Evolutionary conservation across 2,329 filamentous ascomycete species (phyloP).

Genomic region (Neofusicoccum ribis): DNA sequence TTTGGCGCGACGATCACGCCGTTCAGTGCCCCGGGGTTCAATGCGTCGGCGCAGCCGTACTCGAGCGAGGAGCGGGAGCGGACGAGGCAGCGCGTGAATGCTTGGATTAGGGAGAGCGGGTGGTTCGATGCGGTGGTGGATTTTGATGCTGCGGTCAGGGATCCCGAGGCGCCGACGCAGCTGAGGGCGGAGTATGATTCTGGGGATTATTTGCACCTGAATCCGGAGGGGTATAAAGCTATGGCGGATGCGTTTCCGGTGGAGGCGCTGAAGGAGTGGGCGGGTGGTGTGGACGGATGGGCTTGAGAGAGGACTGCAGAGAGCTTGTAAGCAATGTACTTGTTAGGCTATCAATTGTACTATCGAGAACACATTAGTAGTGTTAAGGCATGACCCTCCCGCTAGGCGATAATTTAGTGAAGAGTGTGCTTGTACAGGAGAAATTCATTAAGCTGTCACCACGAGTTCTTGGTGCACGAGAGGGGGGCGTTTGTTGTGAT

Average conservation of each 20-base stretch:
- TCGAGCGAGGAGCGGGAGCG: conserved; percentile 51
- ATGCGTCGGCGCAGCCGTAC: conserved; percentile 51
- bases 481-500: not conserved
- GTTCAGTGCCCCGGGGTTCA: conserved; percentile 50
- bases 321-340: too few species aligned
- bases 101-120: conserved; percentile 59
- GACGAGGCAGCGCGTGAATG: conserved; percentile 59
- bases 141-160: conserved; percentile 59
- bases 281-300: not conserved
- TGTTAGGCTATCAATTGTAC: too few species aligned
- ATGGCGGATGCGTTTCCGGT: conserved; percentile 62
- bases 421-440: too few species aligned
- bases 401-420: too few species aligned
- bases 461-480: too few species aligned
- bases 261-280: conserved; percentile 48
- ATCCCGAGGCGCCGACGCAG: conserved; percentile 51
- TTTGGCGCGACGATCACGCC: conserved; percentile 68
- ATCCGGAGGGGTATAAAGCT: conserved; percentile 58
- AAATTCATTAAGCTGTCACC: too few species aligned
- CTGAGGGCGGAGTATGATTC: conserved; percentile 56
- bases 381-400: too few species aligned
- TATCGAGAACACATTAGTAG: too few species aligned
- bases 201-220: conserved; percentile 67
- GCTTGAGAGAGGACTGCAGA: not conserved
- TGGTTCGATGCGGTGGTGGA: conserved; percentile 63